Percentiles rank a stretch among this genome's conserved stretches.
phyloP scores from a whole-genome alignment of 441 rosid genomes.

The Brassica balearica region DNA sequence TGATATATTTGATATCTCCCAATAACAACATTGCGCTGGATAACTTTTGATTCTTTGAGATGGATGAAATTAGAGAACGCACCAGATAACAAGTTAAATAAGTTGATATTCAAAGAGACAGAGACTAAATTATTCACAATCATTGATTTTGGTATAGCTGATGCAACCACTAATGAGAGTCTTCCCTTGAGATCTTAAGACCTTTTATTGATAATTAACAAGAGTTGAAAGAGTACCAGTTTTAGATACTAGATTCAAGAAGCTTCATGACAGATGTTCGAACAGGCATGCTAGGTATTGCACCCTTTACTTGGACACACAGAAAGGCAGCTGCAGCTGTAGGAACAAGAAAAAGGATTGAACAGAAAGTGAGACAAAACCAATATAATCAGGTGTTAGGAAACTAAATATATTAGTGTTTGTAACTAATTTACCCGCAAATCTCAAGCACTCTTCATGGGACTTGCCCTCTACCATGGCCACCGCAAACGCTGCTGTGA shows the following conservation, averaged over 20 bases:
- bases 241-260: slow-evolving; percentile 45
- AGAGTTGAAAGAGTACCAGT: background rate
- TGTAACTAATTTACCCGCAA: slow-evolving; percentile 59
- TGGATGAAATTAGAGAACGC: background rate
- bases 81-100: background rate
- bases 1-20: background rate
- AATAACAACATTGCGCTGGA: background rate
- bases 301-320: slow-evolving; percentile 94
- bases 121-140: slow-evolving; percentile 3
- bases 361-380: slow-evolving; percentile 17
- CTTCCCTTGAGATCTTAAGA: slow-evolving; percentile 11
- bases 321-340: slow-evolving; percentile 98
- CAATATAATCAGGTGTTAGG: background rate
- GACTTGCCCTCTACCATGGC: slow-evolving; percentile 84
- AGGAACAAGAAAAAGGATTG: slow-evolving; percentile 7
- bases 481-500: slow-evolving; percentile 93
- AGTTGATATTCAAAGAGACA: slow-evolving; percentile 12
- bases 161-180: slow-evolving; percentile 22
- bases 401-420: background rate
- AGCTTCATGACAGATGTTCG: slow-evolving; percentile 67
- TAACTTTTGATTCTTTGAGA: slow-evolving; percentile 3
- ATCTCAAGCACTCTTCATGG: slow-evolving; percentile 72
- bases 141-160: slow-evolving; percentile 9
- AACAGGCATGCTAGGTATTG: slow-evolving; percentile 91
- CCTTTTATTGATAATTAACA: slow-evolving; percentile 10